Evolutionary conservation across 2,329 filamentous ascomycete species (phyloP).

Genomic region (Colletotrichum godetiae): DNA sequence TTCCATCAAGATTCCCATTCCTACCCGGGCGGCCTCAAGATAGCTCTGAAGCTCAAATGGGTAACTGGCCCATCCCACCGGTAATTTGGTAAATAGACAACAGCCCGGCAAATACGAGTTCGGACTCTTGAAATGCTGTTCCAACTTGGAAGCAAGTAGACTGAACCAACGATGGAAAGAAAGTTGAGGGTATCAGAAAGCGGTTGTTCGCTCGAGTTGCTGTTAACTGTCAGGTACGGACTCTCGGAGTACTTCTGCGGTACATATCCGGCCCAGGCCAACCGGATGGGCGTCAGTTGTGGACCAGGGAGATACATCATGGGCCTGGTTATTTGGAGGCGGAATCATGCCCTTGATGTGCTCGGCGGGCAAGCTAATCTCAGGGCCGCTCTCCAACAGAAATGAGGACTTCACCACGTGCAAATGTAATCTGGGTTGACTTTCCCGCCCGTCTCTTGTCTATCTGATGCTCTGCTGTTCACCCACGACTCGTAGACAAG

Average conservation of each 20-base stretch:
- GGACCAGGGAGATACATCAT: slow-evolving; percentile 9
- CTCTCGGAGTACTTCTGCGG: not conserved
- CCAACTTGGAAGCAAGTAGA: not conserved
- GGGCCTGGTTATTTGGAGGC: not conserved
- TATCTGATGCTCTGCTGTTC: not conserved
- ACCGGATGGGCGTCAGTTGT: slow-evolving; percentile 2
- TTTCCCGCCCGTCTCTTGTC: not conserved
- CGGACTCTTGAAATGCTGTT: not conserved
- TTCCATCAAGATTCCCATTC: not conserved
- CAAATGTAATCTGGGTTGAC: slow-evolving; percentile 13
- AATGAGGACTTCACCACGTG: slow-evolving; percentile 17
- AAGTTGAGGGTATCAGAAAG: not conserved
- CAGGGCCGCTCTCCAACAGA: not conserved
- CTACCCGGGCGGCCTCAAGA: not conserved
- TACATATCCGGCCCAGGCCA: not conserved
- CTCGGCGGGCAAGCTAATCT: slow-evolving; percentile 3
- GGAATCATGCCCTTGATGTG: slow-evolving; percentile 11
- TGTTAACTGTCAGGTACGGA: not conserved
- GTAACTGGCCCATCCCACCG: not conserved
- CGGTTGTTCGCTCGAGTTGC: not conserved
- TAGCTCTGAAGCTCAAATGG: not conserved
- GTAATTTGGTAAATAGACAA: not conserved
- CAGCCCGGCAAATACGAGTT: not conserved
- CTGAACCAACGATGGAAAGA: not conserved
- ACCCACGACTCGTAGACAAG: not conserved